A percentile compares a stretch with the other conserved stretches of the same genome.
Evolutionary conservation across 1,284 basidiomycete species (phyloP).

Genomic region (Microstroma glucosiphilum): DNA sequence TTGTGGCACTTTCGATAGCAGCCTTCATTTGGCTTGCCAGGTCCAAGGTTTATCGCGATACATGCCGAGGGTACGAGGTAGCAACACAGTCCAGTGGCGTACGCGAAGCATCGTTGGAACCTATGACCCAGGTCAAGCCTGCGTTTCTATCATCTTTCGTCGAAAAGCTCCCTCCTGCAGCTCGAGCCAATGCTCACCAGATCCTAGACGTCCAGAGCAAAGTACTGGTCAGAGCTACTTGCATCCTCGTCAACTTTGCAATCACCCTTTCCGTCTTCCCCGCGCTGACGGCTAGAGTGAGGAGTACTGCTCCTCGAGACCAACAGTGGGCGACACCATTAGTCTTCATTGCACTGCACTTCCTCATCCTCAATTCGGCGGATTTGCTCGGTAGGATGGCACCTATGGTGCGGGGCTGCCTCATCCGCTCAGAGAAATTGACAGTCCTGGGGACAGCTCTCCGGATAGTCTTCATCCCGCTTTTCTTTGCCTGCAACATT

Average conservation of each 20-base stretch:
- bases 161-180: neutral
- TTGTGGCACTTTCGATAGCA: constrained; percentile 4
- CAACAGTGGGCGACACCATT: constrained; percentile 23
- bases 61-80: constrained; percentile 1
- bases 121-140: no score
- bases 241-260: constrained; percentile 20
- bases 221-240: constrained; percentile 23
- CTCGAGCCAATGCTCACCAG: neutral
- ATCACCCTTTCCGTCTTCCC: constrained; percentile 40
- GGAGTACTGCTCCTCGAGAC: neutral
- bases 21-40: constrained; percentile 1
- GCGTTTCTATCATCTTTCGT: neutral
- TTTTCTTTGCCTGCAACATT: constrained; percentile 36
- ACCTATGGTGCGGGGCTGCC: constrained; percentile 21
- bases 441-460: constrained; percentile 18
- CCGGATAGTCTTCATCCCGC: constrained; percentile 30
- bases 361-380: constrained; percentile 36
- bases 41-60: constrained; percentile 3
- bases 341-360: constrained; percentile 41
- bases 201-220: constrained; percentile 25
- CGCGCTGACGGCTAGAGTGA: constrained; percentile 32
- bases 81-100: neutral
- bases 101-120: no score
- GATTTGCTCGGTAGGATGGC: constrained; percentile 35
- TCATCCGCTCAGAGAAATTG: constrained; percentile 15